Evolutionary conservation across 148 eudicot species (phyloP), one percentile per base, ranked within the genome.

Genomic region (Chenopodium suecicum): DNA sequence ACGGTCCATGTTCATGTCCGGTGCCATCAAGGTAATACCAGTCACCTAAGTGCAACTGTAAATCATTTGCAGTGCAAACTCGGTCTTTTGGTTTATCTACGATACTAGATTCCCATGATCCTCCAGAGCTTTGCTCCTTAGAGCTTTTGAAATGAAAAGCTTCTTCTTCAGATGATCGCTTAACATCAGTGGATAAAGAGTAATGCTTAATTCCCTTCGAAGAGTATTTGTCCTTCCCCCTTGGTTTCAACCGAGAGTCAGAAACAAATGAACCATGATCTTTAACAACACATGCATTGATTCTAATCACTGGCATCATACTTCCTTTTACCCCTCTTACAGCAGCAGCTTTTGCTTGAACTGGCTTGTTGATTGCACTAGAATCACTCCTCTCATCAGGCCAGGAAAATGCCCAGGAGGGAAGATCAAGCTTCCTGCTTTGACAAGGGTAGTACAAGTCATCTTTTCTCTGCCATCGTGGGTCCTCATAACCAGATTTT

Each of bases 11-110:
- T 85, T 92, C 99, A 91, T 89, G 97, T 77, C 99, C 99, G 82
- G 90, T 87, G 78, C 99, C 98, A 89, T 95, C 99, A 81, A 93
- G 94, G 79, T 87, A 95, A 84, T 83, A 94, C 99, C 99, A 95
- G 58, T 92, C 97, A 88, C 99, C 99, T 73, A 88, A 63, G 85
- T 93, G 94, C 85, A 95, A 83, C 72, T 91, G 91, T 70, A 95
- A 74, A 78, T 95, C 97, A 78, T 88, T 83, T 65, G 60, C 84
- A 9, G 89, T 92, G 83, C 90, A 92, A 80, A 95, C 89, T 70
- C 86, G 91, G 73, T 95, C 95, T 82, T 90, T 91, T 34, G 91
- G 94, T 52, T 88, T 85, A 85, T 81, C 83, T 63, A 90, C 75
- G 29, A 87, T 83, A 68, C 74, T 76, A 78, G 83, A 84, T 80